These are phyloP conservation scores for Penicillium cataractarum DNA, from an alignment of 495 filamentous ascomycete species.

Conservation along the genomic window DNA sequence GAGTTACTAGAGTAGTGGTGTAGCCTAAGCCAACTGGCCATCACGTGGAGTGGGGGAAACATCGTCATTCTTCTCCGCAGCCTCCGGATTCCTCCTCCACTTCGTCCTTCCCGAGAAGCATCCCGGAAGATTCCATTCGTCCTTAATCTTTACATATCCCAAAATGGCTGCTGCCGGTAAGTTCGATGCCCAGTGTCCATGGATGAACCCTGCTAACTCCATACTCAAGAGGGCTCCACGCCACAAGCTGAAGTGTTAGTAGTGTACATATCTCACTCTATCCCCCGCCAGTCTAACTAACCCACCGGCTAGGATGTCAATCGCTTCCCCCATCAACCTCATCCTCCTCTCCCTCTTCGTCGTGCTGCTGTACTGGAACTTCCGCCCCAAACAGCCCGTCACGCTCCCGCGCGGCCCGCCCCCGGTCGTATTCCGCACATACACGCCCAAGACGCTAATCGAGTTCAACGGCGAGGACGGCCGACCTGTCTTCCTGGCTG, in stretches of 20 bases:
- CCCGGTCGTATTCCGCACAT: slow-evolving; percentile 84
- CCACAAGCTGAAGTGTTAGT: slow-evolving; percentile 34
- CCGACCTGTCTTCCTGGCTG: slow-evolving; percentile 79
- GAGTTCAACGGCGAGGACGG: slow-evolving; percentile 83
- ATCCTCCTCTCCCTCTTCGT: slow-evolving; percentile 71
- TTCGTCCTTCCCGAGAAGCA: background rate
- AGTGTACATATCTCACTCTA: slow-evolving; percentile 9
- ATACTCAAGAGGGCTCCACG: background rate
- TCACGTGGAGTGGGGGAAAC: slow-evolving; percentile 23
- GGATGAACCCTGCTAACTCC: background rate
- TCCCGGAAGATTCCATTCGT: background rate
- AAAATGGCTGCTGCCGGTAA: slow-evolving; percentile 19
- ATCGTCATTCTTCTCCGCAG: slow-evolving; percentile 25
- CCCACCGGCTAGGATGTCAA: slow-evolving; percentile 48
- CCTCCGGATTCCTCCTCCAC: slow-evolving; percentile 5
- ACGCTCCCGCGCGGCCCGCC: slow-evolving; percentile 70
- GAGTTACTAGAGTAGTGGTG: no score
- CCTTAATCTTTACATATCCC: background rate
- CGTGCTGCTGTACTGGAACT: slow-evolving; percentile 69
- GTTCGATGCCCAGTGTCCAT: background rate
- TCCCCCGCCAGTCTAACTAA: slow-evolving; percentile 8
- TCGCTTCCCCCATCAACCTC: slow-evolving; percentile 79
- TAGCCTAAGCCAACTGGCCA: no score
- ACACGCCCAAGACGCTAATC: slow-evolving; percentile 81
- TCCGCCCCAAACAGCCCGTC: slow-evolving; percentile 61